phyloP scores from a whole-genome alignment of 805 yeast species.

The Zygoascus ofunaensis region DNA sequence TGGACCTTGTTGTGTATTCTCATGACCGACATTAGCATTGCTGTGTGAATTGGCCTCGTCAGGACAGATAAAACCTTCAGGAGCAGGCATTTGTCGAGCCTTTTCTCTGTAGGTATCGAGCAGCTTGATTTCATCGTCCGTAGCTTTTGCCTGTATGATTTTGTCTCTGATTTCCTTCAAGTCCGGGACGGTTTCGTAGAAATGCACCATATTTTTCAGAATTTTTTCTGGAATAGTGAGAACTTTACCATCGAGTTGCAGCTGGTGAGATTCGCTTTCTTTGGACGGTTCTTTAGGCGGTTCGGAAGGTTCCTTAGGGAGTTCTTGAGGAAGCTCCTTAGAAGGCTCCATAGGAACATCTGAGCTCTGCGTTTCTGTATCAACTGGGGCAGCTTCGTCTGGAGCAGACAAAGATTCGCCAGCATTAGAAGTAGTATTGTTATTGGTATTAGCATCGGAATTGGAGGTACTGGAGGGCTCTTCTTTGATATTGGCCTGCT shows the following conservation, averaged over 20 bases:
- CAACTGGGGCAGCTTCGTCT: not conserved
- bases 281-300: too few species aligned
- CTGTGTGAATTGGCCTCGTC: not conserved
- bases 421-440: not conserved
- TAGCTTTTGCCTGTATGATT: not conserved
- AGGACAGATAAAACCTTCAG: not conserved
- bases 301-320: too few species aligned
- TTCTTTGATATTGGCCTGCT: constrained; percentile 1
- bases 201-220: not conserved
- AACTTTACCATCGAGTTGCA: not conserved
- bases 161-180: not conserved
- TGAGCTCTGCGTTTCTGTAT: not conserved
- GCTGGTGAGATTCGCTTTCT: too few species aligned
- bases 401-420: not conserved
- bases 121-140: not conserved
- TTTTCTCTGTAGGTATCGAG: not conserved
- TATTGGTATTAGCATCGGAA: not conserved
- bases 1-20: not conserved
- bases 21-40: not conserved
- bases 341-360: not conserved
- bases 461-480: not conserved
- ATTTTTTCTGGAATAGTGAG: not conserved
- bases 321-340: too few species aligned
- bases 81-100: not conserved
- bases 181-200: not conserved